phyloP scores from a whole-genome alignment of 768 basidiomycete species.

The Boletus rubescentipes region DNA sequence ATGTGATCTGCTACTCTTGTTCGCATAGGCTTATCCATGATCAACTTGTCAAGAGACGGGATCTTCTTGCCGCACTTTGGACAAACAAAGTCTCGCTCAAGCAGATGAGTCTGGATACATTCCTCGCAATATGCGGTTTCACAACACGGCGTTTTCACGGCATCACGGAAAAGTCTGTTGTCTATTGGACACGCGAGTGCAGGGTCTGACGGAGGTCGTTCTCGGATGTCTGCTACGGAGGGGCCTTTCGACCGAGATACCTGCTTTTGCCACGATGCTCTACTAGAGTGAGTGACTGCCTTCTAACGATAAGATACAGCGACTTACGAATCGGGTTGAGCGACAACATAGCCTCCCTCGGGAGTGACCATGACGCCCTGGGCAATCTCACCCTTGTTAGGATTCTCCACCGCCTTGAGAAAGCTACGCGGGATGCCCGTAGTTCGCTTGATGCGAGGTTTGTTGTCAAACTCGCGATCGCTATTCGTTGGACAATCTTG shows the following conservation, averaged over 20 bases:
- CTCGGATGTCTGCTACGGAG: constrained; percentile 87
- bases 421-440: constrained; percentile 98
- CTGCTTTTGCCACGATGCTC: constrained; percentile 95
- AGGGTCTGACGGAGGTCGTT: constrained; percentile 75
- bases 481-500: constrained; percentile 98
- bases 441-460: constrained; percentile 94
- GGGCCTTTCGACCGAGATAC: constrained; percentile 75
- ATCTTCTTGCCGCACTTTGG: constrained; percentile 89
- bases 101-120: constrained; percentile 90
- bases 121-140: constrained; percentile 92
- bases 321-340: constrained; percentile 92
- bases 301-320: not conserved
- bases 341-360: constrained; percentile 96
- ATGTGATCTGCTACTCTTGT: constrained; percentile 81
- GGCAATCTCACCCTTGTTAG: constrained; percentile 63
- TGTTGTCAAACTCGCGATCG: constrained; percentile 91
- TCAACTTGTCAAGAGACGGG: constrained; percentile 83
- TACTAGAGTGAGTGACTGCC: constrained; percentile 31
- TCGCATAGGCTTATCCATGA: constrained; percentile 76
- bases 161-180: constrained; percentile 90
- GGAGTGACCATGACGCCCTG: constrained; percentile 98
- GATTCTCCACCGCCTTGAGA: constrained; percentile 93
- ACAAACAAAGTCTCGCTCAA: constrained; percentile 94
- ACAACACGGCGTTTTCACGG: constrained; percentile 95
- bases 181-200: constrained; percentile 87